Evolutionary conservation across 2,329 filamentous ascomycete species (phyloP), one percentile per base, ranked within the genome.

Genomic region (Fusarium mangiferae): DNA sequence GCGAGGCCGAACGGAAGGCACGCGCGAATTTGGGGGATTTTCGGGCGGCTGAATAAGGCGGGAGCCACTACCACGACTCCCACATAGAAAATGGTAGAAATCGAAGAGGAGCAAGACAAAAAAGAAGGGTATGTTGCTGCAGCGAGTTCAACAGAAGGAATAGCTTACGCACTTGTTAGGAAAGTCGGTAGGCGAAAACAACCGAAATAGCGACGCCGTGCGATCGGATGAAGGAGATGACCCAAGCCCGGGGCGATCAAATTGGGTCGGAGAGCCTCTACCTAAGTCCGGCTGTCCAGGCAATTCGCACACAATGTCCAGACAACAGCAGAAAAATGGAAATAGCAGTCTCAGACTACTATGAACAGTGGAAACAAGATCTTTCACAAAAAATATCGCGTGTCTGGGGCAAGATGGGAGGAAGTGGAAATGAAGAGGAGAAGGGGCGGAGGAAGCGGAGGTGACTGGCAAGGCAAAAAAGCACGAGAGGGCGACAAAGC

Each of bases 1-100:
- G 60, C 62, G 57, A 75, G 70, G 67, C 73, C 66, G 73, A 73
- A 68, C 73, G 72, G 73, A 75, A 75, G 73, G 66, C 61, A 52
- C 71, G 68, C 72, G 62, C 70, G 68, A 69, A 65, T 57, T 69
- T 71, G 45, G 66, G 69, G 65, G 59, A 44, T 44, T 70, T 62
- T 72, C 72, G 71, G 60, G 63, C 66, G 73, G 73, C 70, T 54
- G 70, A 46, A 68, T 24, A 59, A 64, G 24, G 56, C 33, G 42
- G 56, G 55, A 57, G 51, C 54, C 46, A 68, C 68, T 26, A 72
- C 64, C 55, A 57, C 59, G 28, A 35, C 28, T 55, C 45, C 33
- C 64, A 56, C 54, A 41, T 35, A 13, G 17, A 59, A 57, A 70
- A 52, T 41, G 48, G 39, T 12, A 15, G 36, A 38, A 42, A 51